phyloP scores from a whole-genome alignment of 495 filamentous ascomycete genomes.

The Penicillium lagena region DNA sequence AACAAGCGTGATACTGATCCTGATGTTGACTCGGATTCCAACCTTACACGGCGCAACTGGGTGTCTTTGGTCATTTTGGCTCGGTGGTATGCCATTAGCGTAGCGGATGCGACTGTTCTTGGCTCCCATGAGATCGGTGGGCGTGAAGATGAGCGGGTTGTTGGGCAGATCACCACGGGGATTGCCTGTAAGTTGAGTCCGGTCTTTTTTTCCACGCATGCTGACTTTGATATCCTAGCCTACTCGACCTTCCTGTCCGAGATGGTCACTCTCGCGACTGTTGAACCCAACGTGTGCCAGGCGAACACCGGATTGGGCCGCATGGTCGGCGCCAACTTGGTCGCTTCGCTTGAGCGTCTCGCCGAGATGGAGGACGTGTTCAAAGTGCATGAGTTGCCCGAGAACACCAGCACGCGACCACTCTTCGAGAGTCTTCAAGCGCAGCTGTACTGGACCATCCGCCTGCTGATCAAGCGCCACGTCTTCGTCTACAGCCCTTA shows the following conservation, averaged over 20 bases:
- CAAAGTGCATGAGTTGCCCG: slow-evolving; percentile 22
- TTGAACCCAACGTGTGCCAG: slow-evolving; percentile 35
- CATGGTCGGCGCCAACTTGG: slow-evolving; percentile 31
- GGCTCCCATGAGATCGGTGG: slow-evolving; percentile 41
- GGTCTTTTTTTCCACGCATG: slow-evolving; percentile 24
- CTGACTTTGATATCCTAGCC: slow-evolving; percentile 37
- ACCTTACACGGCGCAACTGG: slow-evolving; percentile 66
- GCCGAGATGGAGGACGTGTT: slow-evolving; percentile 33
- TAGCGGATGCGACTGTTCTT: slow-evolving; percentile 56
- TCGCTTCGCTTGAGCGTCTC: slow-evolving; percentile 34
- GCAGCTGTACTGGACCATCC: slow-evolving; percentile 69
- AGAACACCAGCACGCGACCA: slow-evolving; percentile 20
- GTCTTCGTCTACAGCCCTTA: slow-evolving; percentile 48
- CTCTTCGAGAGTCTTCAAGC: slow-evolving; percentile 47
- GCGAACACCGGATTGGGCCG: slow-evolving; percentile 33
- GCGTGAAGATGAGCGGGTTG: slow-evolving; percentile 56
- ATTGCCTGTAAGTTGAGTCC: slow-evolving; percentile 57
- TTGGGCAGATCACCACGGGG: slow-evolving; percentile 58
- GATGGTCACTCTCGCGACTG: slow-evolving; percentile 28
- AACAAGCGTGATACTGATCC: slow-evolving; percentile 26
- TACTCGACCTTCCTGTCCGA: slow-evolving; percentile 42
- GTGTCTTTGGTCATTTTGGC: slow-evolving; percentile 67
- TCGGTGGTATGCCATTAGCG: slow-evolving; percentile 68
- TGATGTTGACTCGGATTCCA: slow-evolving; percentile 65
- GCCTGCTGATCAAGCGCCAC: slow-evolving; percentile 54